Evolutionary conservation across 257 asterid genomes (phyloP).

Genomic region (Orobanche coerulescens): DNA sequence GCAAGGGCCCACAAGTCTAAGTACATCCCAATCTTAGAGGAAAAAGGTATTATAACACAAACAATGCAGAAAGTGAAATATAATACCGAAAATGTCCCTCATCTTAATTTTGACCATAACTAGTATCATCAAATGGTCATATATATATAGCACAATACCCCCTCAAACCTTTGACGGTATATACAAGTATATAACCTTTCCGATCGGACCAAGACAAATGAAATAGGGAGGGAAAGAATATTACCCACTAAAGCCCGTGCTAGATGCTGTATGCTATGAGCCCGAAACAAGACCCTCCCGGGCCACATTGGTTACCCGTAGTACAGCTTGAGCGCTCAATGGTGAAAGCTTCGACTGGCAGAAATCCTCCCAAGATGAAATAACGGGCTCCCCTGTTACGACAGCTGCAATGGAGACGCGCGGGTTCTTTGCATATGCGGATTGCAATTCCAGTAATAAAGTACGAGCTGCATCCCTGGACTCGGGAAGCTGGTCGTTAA

Average conservation of each 20-base stretch:
- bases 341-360: conserved; percentile 88
- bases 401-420: conserved; percentile 24
- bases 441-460: conserved; percentile 63
- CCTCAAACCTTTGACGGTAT: conserved; percentile 52
- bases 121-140: conserved; percentile 28
- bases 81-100: conserved; percentile 8
- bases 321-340: conserved; percentile 80
- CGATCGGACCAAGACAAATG: conserved; percentile 23
- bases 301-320: conserved; percentile 69
- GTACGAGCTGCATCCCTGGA: conserved; percentile 91
- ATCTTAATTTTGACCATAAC: conserved; percentile 23
- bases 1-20: not conserved
- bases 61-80: conserved; percentile 10
- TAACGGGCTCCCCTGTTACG: conserved; percentile 32
- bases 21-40: not conserved
- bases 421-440: conserved; percentile 48
- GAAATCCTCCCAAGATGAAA: conserved; percentile 68
- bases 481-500: conserved; percentile 82
- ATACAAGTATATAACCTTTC: conserved; percentile 52
- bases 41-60: not conserved
- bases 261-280: conserved; percentile 37
- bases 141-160: conserved; percentile 29
- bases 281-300: conserved; percentile 51
- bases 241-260: conserved; percentile 20
- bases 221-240: conserved; percentile 3